Percentiles rank a stretch among this genome's conserved stretches.
phyloP scores from a whole-genome alignment of 2,329 filamentous ascomycete species.

The Mycosphaerella sp. region DNA sequence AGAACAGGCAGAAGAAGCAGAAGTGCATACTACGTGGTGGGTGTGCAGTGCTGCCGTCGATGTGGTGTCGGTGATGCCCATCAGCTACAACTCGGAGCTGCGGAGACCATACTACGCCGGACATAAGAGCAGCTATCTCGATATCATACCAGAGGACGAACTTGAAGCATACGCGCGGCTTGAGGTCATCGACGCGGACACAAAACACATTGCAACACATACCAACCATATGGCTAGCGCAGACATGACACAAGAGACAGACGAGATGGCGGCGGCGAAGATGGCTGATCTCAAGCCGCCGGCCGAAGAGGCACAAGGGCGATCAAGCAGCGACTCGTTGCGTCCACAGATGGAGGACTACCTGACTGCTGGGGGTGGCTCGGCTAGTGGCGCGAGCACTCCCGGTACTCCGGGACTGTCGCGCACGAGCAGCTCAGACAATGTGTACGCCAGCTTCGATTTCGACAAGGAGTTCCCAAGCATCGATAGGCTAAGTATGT shows the following conservation, averaged over 20 bases:
- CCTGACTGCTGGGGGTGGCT: slow-evolving; percentile 37
- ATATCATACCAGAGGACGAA: slow-evolving; percentile 29
- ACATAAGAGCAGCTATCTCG: slow-evolving; percentile 27
- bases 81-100: slow-evolving; percentile 19
- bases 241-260: slow-evolving; percentile 21
- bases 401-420: slow-evolving; percentile 53
- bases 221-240: background rate
- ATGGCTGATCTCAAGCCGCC: slow-evolving; percentile 25
- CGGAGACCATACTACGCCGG: slow-evolving; percentile 27
- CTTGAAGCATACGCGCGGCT: slow-evolving; percentile 26
- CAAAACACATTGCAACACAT: background rate
- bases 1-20: no score
- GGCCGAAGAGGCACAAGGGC: slow-evolving; percentile 11
- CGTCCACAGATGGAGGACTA: slow-evolving; percentile 26
- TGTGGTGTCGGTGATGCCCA: slow-evolving; percentile 13
- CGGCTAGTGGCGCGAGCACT: slow-evolving; percentile 29
- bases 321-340: slow-evolving; percentile 16
- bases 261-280: slow-evolving; percentile 31
- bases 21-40: no score
- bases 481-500: slow-evolving; percentile 80
- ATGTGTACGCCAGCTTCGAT: slow-evolving; percentile 68
- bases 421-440: slow-evolving; percentile 74
- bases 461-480: slow-evolving; percentile 81
- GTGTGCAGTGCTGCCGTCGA: background rate
- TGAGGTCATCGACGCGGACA: slow-evolving; percentile 24